Base-by-base conservation (phyloP, 768 basidiomycete species). In the Leccinum broughii region DNA sequence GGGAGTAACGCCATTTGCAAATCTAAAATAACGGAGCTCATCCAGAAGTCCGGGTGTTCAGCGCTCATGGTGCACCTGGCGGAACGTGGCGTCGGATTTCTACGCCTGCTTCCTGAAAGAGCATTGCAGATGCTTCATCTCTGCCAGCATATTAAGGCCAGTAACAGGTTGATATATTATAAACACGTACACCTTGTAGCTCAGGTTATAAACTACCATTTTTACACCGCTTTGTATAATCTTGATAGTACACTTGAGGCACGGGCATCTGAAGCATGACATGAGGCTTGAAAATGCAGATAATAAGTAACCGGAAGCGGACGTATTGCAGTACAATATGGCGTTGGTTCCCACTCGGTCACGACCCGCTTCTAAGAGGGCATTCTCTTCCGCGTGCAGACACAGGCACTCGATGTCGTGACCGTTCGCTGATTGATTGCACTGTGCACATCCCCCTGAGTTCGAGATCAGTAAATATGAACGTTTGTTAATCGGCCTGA, bases 241-340 rank as follows among this genome's bases (percentile, higher is more conserved):
- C 74, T 98, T 98, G 75, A 98, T 87, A 0, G 95, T 93, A 71
- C 97, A 99, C 64, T 84, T 87, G n/a, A 98, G 79, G 72, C 97
- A 99, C 0, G 97, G 97, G 68, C 97, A 99, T n/a, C 95, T 98
- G 69, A 17, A 46, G 39, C 44, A 24, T 51, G 46, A 48, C 49
- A 54, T 60, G 57, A 56, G 30, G 46, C 55, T 32, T 9, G 48
- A 58, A 32, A 1, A 52, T 24, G 32, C 28, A 48, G 20, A 3
- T 46, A 57, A 59, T 32, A 41, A 55, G 52, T 32, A 46, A 58
- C 48, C 53, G 34, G 35, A 34, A 50, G 74, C 91, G 64, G 61
- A 98, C 95, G 97, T 99, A 70, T 99, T 99, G 82, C 97, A 99
- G 72, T 98, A 99, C 14, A 99, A 71, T n/a, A 92, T 90, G 3